Evolutionary conservation across 345 rosid species (phyloP).

Genomic region (Cardiospermum halicacabum): DNA sequence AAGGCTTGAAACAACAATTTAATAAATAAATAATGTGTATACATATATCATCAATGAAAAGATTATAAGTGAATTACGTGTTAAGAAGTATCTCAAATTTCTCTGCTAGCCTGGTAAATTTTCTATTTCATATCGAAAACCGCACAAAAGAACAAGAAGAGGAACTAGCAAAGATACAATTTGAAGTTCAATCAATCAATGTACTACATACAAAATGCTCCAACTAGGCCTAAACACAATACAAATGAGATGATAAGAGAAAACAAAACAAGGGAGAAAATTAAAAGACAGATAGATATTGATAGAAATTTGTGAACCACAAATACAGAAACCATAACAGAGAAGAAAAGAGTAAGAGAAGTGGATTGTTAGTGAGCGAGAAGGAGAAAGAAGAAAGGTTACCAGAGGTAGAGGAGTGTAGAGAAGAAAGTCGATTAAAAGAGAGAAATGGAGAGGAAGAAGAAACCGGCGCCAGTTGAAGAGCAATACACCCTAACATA

Average conservation of each 20-base stretch:
- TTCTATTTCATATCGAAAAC: too few relatives aligned
- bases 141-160: too few relatives aligned
- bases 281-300: background rate
- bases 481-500: constrained; percentile 26
- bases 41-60: too few relatives aligned
- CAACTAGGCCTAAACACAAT: too few relatives aligned
- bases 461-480: constrained; percentile 39
- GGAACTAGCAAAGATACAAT: too few relatives aligned
- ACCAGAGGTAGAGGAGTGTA: constrained; percentile 46
- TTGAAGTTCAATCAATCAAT: too few relatives aligned
- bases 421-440: constrained; percentile 27
- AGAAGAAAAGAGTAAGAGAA: background rate
- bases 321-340: too few relatives aligned
- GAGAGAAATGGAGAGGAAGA: constrained; percentile 36
- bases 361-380: background rate
- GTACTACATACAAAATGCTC: too few relatives aligned
- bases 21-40: background rate
- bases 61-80: too few relatives aligned
- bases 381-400: constrained; percentile 13
- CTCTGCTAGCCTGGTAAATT: too few relatives aligned
- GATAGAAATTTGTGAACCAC: background rate
- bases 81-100: too few relatives aligned
- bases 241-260: background rate
- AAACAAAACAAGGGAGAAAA: background rate
- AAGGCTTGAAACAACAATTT: background rate